phyloP scores from a whole-genome alignment of 257 asterid genomes.

The Rehmannia glutinosa region DNA sequence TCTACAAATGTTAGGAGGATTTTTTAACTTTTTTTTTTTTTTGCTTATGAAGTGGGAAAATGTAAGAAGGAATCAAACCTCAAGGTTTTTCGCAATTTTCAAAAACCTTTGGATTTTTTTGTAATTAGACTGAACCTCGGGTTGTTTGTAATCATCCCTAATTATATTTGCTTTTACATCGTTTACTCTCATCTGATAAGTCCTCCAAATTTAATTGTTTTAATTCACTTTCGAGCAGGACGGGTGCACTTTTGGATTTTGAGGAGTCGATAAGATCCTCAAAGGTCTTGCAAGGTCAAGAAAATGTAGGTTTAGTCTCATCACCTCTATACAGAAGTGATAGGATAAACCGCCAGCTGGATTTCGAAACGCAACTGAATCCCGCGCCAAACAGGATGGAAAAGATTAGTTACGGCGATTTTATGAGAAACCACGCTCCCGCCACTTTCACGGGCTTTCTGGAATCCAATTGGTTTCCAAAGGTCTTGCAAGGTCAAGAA shows the following conservation, averaged over 20 bases:
- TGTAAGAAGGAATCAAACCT: too few species aligned
- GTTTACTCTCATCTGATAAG: too few species aligned
- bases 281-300: constrained; percentile 99
- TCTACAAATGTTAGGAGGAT: too few species aligned
- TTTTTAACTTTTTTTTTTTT: background rate
- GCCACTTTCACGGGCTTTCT: constrained; percentile 70
- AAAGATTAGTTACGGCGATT: constrained; percentile 42
- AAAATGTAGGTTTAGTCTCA: constrained; percentile 66
- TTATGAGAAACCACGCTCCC: constrained; percentile 54
- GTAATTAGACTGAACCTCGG: too few species aligned
- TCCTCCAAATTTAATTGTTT: too few species aligned
- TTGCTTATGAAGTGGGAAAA: constrained; percentile 46
- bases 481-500: constrained; percentile 99
- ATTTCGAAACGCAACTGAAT: constrained; percentile 47
- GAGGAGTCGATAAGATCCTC: constrained; percentile 88
- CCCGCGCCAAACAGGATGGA: constrained; percentile 46
- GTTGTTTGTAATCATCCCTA: too few species aligned
- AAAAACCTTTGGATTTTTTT: too few species aligned
- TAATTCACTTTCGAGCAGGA: too few species aligned
- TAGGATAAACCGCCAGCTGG: constrained; percentile 57
- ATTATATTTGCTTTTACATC: too few species aligned
- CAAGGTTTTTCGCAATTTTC: too few species aligned
- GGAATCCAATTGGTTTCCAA: constrained; percentile 88
- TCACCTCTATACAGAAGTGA: constrained; percentile 64
- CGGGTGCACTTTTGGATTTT: constrained; percentile 70